phyloP scores from a whole-genome alignment of 345 rosid species.

The Rhizophora mangle region DNA sequence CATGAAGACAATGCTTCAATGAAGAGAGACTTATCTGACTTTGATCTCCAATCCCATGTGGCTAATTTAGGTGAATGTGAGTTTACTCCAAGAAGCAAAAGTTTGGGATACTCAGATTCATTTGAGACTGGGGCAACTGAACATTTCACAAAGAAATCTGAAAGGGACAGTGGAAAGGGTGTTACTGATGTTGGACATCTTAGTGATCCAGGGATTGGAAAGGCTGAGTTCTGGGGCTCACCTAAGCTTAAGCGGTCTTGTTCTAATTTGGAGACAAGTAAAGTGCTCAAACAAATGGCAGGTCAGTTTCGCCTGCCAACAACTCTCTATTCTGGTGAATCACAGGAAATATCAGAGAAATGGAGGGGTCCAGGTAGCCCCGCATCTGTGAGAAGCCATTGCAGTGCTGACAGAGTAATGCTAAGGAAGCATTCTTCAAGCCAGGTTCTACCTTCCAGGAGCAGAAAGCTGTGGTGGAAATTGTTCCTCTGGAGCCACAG shows the following conservation, averaged over 20 bases:
- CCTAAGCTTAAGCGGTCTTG: constrained; percentile 82
- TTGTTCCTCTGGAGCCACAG: constrained; percentile 95
- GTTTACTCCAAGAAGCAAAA: constrained; percentile 17
- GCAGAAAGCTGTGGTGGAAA: constrained; percentile 89
- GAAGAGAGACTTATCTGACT: constrained; percentile 53
- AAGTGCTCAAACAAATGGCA: constrained; percentile 35
- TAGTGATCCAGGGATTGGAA: constrained; percentile 81
- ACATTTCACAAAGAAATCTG: constrained; percentile 14
- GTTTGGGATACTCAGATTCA: constrained; percentile 19
- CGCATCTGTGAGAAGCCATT: constrained; percentile 45
- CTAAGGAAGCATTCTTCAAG: constrained; percentile 85
- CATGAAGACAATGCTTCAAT: constrained; percentile 53
- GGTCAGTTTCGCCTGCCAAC: constrained; percentile 35
- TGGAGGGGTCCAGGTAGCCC: constrained; percentile 37
- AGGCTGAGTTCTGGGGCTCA: constrained; percentile 54
- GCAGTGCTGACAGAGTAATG: constrained; percentile 89
- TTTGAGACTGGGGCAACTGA: constrained; percentile 23
- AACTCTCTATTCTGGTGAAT: constrained; percentile 40
- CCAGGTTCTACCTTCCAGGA: constrained; percentile 88
- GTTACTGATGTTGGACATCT: constrained; percentile 48
- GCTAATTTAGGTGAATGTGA: constrained; percentile 28
- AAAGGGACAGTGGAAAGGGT: constrained; percentile 21
- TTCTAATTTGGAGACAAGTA: constrained; percentile 60
- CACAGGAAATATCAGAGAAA: constrained; percentile 25
- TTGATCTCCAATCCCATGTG: constrained; percentile 42